phyloP scores from a whole-genome alignment of 2,329 filamentous ascomycete species.

The Byssochlamys sp. region DNA sequence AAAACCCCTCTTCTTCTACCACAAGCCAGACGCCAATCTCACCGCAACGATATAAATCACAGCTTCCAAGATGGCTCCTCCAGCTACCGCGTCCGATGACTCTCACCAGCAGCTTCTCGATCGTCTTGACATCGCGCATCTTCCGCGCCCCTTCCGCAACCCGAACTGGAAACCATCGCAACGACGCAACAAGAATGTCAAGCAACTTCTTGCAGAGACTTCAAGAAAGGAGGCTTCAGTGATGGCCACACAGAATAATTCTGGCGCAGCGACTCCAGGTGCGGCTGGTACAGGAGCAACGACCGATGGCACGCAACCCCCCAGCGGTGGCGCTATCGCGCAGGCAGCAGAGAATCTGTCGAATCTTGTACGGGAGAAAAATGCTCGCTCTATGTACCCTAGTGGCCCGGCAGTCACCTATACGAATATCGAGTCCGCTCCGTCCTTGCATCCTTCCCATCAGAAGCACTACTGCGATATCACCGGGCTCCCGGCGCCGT shows the following conservation, averaged over 20 bases:
- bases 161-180: conserved; percentile 81
- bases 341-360: conserved; percentile 79
- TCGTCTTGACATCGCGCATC: conserved; percentile 77
- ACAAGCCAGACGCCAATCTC: neutral
- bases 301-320: conserved; percentile 34
- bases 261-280: conserved; percentile 63
- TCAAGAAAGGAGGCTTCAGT: conserved; percentile 82
- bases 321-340: conserved; percentile 52
- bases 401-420: conserved; percentile 71
- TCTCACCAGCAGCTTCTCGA: conserved; percentile 81
- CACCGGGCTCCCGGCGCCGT: conserved; percentile 82
- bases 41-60: conserved; percentile 6
- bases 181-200: conserved; percentile 97
- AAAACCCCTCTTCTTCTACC: neutral
- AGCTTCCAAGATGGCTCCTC: conserved; percentile 43
- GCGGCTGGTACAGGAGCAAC: conserved; percentile 23
- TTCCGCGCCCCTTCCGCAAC: conserved; percentile 84
- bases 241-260: conserved; percentile 72
- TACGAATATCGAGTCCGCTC: conserved; percentile 91
- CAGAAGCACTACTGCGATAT: conserved; percentile 90
- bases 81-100: conserved; percentile 64
- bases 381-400: conserved; percentile 36
- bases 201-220: conserved; percentile 85
- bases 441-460: conserved; percentile 66
- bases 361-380: conserved; percentile 81